Evolutionary conservation across 2,329 filamentous ascomycete species (phyloP), one percentile per base, ranked within the genome.

Genomic region (Pleomassaria siparia): DNA sequence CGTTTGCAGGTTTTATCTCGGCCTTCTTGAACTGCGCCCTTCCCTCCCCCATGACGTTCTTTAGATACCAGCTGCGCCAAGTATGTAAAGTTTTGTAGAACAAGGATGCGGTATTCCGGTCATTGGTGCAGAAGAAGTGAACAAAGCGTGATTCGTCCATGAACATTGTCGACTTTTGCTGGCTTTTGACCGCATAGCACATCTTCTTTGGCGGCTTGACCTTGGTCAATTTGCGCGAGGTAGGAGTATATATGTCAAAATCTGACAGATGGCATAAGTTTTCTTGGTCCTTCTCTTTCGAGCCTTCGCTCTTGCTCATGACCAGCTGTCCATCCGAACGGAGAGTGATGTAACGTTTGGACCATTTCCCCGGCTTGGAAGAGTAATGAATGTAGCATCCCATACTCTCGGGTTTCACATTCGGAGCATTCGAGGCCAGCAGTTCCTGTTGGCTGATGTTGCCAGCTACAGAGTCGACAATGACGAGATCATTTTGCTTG

Each of bases 11-110:
- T 53, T 57, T 67, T 40, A 59, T 63, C 40, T 68, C 65, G 16
- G 55, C 60, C 15, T 60, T 60, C 47, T 67, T 72, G 16, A 64
- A 56, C 32, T 67, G 61, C 56, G 72, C 73, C 50, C 75, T 64
- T n/a, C 76, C 76, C 45, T 80, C 79, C 15, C 84, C 83, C 63
- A 86, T 80, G 51, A 84, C 84, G 58, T 89, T 85, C 35, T 89
- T 87, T 7, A 96, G 74, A 63, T 96, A 96, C 90, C 91, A 96
- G 69, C 89, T 95, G 49, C 92, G 83, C 91, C 91, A 96, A 30
- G 74, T 74, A 52, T 96, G 90, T 1, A 95, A 79, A 20, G 80
- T 79, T 13, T 80, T 76, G 61, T 87, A 85, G 72, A 92, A 96
- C 12, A 76, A 73, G n/a, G 80, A 78, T 0, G 88, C 89, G 1